phyloP scores from a whole-genome alignment of 2,329 filamentous ascomycete species.

The Cladosporium colombiae region DNA sequence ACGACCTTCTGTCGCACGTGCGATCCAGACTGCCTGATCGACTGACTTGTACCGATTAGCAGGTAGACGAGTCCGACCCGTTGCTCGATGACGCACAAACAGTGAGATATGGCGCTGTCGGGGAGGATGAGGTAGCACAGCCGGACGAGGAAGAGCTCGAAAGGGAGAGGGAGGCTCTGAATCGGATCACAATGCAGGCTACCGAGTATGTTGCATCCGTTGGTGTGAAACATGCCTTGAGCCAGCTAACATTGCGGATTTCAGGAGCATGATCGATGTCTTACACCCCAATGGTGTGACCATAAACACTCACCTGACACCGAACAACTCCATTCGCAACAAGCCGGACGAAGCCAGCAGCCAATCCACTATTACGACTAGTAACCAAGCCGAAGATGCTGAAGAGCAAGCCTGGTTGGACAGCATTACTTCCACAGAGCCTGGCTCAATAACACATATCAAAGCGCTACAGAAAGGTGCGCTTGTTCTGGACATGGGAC shows the following conservation, averaged over 20 bases:
- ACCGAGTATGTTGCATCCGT: constrained; percentile 43
- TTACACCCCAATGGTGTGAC: constrained; percentile 44
- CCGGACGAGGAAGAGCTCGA: constrained; percentile 52
- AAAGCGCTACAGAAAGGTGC: constrained; percentile 31
- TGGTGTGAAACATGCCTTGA: not conserved
- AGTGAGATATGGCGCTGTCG: constrained; percentile 48
- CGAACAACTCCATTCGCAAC: constrained; percentile 21
- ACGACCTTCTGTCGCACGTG: not conserved
- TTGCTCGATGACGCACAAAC: constrained; percentile 48
- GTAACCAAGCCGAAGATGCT: constrained; percentile 23
- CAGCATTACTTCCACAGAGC: constrained; percentile 30
- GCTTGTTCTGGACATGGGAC: constrained; percentile 32
- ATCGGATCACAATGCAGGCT: constrained; percentile 52
- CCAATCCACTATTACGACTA: constrained; percentile 1
- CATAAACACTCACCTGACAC: constrained; percentile 30
- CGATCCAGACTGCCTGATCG: not conserved
- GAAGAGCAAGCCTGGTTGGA: constrained; percentile 38
- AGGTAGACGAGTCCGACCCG: constrained; percentile 50
- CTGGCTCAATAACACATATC: constrained; percentile 26
- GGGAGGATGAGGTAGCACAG: constrained; percentile 40
- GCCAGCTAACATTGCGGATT: constrained; percentile 21
- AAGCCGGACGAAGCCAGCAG: constrained; percentile 19
- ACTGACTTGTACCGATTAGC: constrained; percentile 35
- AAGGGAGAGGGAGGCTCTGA: constrained; percentile 50
- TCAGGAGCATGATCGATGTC: constrained; percentile 53